A percentile compares a stretch with the other conserved stretches of the same genome.
Evolutionary conservation across 306 rosid genomes (phyloP).

Genomic region (Hylodesmum podocarpum): DNA sequence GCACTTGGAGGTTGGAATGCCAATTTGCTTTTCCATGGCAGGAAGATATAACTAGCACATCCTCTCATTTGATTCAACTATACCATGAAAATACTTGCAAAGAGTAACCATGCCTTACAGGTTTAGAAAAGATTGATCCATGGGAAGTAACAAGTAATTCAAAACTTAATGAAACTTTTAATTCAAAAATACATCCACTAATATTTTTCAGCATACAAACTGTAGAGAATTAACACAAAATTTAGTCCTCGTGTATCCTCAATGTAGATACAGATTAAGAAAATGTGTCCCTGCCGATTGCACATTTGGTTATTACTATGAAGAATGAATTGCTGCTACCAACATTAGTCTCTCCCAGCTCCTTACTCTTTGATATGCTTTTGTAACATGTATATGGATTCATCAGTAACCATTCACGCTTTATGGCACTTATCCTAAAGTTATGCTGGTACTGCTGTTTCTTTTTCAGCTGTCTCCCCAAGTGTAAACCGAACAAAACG

Average conservation of each 20-base stretch:
- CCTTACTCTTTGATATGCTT: constrained; percentile 2
- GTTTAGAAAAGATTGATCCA: background rate
- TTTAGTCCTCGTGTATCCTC: constrained; percentile 44
- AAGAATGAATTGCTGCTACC: constrained; percentile 26
- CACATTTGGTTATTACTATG: constrained; percentile 36
- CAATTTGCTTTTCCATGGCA: background rate
- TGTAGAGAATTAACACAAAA: constrained; percentile 36
- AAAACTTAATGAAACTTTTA: constrained; percentile 30
- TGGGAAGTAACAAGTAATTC: constrained; percentile 4
- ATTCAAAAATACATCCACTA: constrained; percentile 49
- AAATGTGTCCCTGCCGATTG: constrained; percentile 35
- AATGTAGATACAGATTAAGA: constrained; percentile 43
- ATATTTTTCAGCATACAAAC: constrained; percentile 34
- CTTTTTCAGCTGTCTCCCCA: constrained; percentile 62
- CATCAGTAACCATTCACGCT: background rate
- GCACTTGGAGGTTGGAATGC: background rate
- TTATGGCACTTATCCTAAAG: constrained; percentile 8
- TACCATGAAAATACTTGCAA: no score
- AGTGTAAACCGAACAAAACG: constrained; percentile 86
- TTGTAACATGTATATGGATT: constrained; percentile 2
- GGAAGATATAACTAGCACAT: no score
- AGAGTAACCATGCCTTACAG: no score
- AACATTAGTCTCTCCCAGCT: constrained; percentile 30
- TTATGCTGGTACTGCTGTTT: constrained; percentile 35
- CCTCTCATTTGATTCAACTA: background rate